These are phyloP conservation scores for Maudiozyma barnettii DNA, from an alignment of 805 yeast genomes.

Conservation along the genomic window DNA sequence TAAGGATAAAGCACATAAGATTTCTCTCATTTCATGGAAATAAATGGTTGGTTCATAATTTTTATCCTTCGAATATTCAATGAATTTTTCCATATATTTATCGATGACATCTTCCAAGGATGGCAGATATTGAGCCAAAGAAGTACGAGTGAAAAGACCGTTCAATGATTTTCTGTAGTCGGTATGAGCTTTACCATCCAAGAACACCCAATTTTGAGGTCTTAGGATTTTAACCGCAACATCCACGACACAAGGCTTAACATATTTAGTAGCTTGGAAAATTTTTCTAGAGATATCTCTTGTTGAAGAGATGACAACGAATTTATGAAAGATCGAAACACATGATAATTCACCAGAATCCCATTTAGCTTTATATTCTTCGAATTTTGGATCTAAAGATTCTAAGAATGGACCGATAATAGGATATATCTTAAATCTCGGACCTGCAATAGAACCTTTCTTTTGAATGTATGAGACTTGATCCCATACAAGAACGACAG, in stretches of 20 bases:
- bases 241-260: slow-evolving; percentile 96
- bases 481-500: slow-evolving; percentile 50
- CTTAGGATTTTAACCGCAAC: slow-evolving; percentile 90
- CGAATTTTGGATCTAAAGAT: slow-evolving; percentile 90
- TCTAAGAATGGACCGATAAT: slow-evolving; percentile 94
- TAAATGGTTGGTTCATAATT: slow-evolving; percentile 49
- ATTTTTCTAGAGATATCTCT: slow-evolving; percentile 85
- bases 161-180: slow-evolving; percentile 89
- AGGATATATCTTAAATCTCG: slow-evolving; percentile 81
- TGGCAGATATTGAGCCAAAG: slow-evolving; percentile 77
- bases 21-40: slow-evolving; percentile 91
- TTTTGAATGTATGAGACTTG: slow-evolving; percentile 68
- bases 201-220: slow-evolving; percentile 95
- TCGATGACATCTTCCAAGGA: slow-evolving; percentile 80
- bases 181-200: slow-evolving; percentile 90
- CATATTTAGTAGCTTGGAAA: slow-evolving; percentile 74
- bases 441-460: slow-evolving; percentile 90
- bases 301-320: slow-evolving; percentile 85
- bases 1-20: slow-evolving; percentile 87
- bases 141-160: slow-evolving; percentile 77
- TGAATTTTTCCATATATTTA: slow-evolving; percentile 60
- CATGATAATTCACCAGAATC: slow-evolving; percentile 88
- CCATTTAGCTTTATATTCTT: slow-evolving; percentile 90
- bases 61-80: slow-evolving; percentile 47
- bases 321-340: slow-evolving; percentile 96